Conservation (phyloP, 192 early-diverging fungal genomes). For the Coemansia sp. region DNA sequence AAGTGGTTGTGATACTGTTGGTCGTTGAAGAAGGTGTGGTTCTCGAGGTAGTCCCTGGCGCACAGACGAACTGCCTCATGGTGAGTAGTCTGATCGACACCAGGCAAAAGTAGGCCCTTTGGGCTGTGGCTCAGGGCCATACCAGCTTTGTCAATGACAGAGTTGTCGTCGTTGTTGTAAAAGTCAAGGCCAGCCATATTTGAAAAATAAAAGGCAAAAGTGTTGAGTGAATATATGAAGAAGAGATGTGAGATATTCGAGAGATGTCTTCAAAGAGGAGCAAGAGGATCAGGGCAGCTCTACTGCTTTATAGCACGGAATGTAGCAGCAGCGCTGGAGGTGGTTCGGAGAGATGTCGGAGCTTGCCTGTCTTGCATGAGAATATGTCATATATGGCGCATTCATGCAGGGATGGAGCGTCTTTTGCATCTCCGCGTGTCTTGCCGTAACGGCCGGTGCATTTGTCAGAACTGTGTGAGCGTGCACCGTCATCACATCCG, state of each 20-base stretch:
- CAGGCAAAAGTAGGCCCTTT: constrained; percentile 38
- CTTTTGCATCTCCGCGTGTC: no score
- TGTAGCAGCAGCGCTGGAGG: no score
- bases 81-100: constrained; percentile 48
- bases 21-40: constrained; percentile 62
- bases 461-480: no score
- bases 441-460: no score
- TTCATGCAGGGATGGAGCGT: no score
- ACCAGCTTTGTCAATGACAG: constrained; percentile 27
- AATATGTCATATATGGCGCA: no score
- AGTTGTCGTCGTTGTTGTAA: constrained; percentile 35
- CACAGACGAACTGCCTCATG: constrained; percentile 53
- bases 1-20: constrained; percentile 63
- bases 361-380: no score
- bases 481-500: no score
- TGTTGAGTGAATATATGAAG: neutral
- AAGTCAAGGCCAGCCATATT: neutral
- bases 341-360: no score
- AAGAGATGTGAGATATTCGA: neutral
- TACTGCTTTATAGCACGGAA: no score
- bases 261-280: no score
- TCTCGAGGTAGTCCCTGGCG: constrained; percentile 52
- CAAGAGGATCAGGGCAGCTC: no score
- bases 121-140: constrained; percentile 39
- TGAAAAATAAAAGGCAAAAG: neutral